Percentiles rank a stretch among this genome's conserved stretches.
Conservation (phyloP, 2,329 filamentous ascomycete genomes). For the Acephala macrosclerotiorum region DNA sequence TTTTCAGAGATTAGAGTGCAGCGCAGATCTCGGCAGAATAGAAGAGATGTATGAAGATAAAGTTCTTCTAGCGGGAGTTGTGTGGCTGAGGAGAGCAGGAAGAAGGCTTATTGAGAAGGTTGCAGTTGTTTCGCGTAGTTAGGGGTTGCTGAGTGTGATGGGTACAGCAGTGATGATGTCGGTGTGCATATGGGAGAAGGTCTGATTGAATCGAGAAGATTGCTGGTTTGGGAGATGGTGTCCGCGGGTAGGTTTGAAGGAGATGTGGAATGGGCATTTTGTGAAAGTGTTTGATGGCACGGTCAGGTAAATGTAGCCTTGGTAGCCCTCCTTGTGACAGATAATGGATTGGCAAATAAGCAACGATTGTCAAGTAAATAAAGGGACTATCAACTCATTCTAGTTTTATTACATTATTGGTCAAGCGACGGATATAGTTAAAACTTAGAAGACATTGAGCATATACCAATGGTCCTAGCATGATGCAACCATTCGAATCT, state of each 20-base stretch:
- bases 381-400: no score
- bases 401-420: no score
- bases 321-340: no score
- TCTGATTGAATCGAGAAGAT: neutral
- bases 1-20: neutral
- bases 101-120: constrained; percentile 3
- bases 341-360: no score
- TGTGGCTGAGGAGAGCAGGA: neutral
- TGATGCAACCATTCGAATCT: neutral
- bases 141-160: constrained; percentile 2
- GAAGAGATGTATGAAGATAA: neutral
- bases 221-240: neutral
- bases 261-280: neutral
- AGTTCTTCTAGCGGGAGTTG: neutral
- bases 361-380: no score
- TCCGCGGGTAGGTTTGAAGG: neutral
- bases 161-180: constrained; percentile 1
- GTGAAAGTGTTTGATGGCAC: no score
- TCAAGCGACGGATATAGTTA: no score
- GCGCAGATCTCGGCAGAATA: neutral
- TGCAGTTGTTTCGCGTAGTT: neutral
- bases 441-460: no score
- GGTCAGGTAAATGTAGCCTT: no score
- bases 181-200: no score
- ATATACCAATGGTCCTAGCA: neutral